Percentiles rank a stretch among this genome's conserved stretches.
Conservation (phyloP, 129 eudicot species). For the Tanacetum coccineum region DNA sequence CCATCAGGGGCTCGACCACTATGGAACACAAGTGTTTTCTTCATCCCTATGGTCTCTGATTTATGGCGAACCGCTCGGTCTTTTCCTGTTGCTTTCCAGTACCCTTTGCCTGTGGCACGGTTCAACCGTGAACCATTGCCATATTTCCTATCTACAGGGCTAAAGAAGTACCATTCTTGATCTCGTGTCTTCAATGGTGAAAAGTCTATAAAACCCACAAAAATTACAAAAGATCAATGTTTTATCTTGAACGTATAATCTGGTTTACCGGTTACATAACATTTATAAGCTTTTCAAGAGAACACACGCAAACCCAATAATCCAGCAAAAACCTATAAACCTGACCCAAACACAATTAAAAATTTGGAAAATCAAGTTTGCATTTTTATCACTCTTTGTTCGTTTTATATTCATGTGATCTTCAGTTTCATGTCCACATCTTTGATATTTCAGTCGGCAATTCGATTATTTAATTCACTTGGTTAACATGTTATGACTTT, state of each 20-base stretch:
- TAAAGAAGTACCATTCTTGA: conserved; percentile 82
- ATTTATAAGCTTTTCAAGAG: not conserved
- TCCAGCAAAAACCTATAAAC: not conserved
- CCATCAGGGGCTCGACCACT: conserved; percentile 89
- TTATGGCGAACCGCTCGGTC: conserved; percentile 67
- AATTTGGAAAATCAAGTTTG: not conserved
- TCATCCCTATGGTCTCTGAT: conserved; percentile 66
- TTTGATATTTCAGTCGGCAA: not conserved
- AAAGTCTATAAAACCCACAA: conserved; percentile 35
- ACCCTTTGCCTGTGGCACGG: conserved; percentile 78
- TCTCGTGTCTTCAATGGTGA: conserved; percentile 75
- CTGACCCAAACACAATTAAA: not conserved
- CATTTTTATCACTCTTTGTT: not conserved
- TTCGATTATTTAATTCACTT: not conserved
- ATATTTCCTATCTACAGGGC: conserved; percentile 76
- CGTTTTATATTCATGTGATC: not conserved
- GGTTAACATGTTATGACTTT: not conserved
- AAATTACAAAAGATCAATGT: not conserved
- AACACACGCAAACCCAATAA: not conserved
- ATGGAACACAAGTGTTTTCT: conserved; percentile 81
- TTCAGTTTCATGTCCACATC: conserved; percentile 4
- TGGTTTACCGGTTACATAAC: not conserved
- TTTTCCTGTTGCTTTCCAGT: conserved; percentile 87
- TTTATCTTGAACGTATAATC: conserved; percentile 6
- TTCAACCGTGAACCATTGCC: conserved; percentile 70